Conservation (phyloP, 306 rosid species). For the Gleditsia sinensis region DNA sequence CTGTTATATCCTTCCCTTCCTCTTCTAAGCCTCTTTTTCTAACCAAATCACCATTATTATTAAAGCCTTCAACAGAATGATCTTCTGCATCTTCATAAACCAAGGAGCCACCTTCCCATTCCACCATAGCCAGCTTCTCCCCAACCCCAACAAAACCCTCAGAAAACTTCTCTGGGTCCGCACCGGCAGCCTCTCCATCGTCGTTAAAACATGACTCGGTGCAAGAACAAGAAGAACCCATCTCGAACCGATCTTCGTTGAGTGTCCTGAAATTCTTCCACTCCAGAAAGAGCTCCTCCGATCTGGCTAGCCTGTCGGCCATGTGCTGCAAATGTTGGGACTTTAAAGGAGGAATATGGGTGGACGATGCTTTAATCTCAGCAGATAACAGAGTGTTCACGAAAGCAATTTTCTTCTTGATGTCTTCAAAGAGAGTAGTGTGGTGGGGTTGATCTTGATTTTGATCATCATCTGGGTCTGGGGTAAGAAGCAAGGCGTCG, state of each 20-base stretch:
- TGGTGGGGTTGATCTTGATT: neutral
- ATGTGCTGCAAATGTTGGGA: slow-evolving; percentile 38
- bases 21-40: neutral
- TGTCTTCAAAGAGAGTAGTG: neutral
- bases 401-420: slow-evolving; percentile 43
- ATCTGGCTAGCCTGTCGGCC: neutral
- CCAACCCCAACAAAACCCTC: slow-evolving; percentile 21
- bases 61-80: neutral
- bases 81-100: neutral
- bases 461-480: slow-evolving; percentile 2
- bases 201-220: slow-evolving; percentile 47
- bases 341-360: slow-evolving; percentile 32
- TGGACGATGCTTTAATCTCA: no score
- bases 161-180: slow-evolving; percentile 30
- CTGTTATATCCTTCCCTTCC: neutral
- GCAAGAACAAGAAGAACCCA: slow-evolving; percentile 47
- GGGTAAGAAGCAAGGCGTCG: slow-evolving; percentile 7
- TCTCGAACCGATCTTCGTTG: slow-evolving; percentile 5
- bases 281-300: slow-evolving; percentile 29
- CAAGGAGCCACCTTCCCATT: neutral
- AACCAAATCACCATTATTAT: neutral
- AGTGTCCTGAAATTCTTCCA: slow-evolving; percentile 25
- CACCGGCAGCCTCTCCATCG: slow-evolving; percentile 34
- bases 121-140: neutral
- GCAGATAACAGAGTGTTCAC: slow-evolving; percentile 38